Base-by-base conservation (phyloP, 352 stramenopile species). In the Pythium phragmitis region DNA sequence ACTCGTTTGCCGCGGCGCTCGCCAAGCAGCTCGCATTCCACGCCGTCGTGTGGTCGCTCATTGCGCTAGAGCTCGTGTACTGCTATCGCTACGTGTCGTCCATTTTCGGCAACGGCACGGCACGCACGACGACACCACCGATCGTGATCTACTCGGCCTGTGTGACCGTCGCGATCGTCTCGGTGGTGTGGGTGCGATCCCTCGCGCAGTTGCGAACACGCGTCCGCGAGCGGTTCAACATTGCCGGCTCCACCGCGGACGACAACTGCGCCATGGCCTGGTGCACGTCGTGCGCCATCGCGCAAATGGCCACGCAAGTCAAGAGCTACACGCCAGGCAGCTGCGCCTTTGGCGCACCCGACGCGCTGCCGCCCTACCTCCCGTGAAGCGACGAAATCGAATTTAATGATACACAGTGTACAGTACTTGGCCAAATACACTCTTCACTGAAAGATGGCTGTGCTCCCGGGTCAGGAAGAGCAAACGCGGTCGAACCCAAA, bases 291-390 rank as follows among this genome's bases (percentile, higher is more conserved):
- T 82, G 75, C 50, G 47, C 64, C 6, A 42, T 82, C 28, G 76
- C 76, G 13, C 79, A 88, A 56, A 79, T 85, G 56, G 74, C 76
- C n/a, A 84, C 74, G 17, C 77, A 86, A 50, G 55, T 63, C 42
- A 72, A 75, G 49, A 82, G 75, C 63, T 83, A 83, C 57, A 73
- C 39, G 26, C 68, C 70, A 7, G 72, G 73, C 7, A 69, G 65
- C 30, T 86, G 75, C 58, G 63, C 54, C 53, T 81, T 84, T 23
- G 47, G 58, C 4, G 59, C 68, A 0, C 73, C 73, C 34, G 74
- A 82, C 26, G 75, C 65, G 5, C 58, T 85, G n/a, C 70, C 67
- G 33, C 69, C 72, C 7, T 85, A 85, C 60, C 48, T 55, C 19
- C 33, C 26, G 16, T 60, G 33, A 57, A 46, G 34, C 39, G 17